Evolutionary conservation across 2,329 filamentous ascomycete species (phyloP).

Genomic region (Penicillium sp.): DNA sequence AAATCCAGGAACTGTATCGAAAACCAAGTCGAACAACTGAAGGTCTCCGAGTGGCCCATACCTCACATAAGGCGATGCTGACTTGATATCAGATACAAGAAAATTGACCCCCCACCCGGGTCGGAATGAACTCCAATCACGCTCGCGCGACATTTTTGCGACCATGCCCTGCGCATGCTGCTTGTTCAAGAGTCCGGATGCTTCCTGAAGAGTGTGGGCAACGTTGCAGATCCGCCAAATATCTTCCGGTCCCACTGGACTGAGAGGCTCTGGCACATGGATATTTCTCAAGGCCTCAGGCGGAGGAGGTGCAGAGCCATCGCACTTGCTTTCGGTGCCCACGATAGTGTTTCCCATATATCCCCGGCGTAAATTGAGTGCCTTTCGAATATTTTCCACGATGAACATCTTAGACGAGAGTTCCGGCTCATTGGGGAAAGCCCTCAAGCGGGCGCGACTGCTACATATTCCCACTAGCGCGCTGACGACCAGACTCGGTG

Average conservation of each 20-base stretch:
- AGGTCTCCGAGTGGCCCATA: neutral
- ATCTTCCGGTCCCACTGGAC: neutral
- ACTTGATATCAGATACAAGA: neutral
- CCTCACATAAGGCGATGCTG: neutral
- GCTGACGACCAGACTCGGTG: neutral
- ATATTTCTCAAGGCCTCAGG: neutral
- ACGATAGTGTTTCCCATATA: neutral
- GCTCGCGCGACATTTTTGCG: neutral
- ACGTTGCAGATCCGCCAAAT: neutral
- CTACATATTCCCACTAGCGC: neutral
- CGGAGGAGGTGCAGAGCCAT: neutral
- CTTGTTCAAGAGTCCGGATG: neutral
- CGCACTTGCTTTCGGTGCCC: neutral
- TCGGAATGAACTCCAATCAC: neutral
- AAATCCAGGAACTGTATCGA: neutral
- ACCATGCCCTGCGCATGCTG: neutral
- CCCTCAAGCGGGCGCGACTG: neutral
- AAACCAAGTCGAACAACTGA: neutral
- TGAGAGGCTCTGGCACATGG: neutral
- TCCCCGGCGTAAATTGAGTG: neutral
- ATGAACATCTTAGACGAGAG: neutral
- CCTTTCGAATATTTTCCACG: neutral
- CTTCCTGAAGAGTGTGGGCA: neutral
- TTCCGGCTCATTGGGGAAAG: neutral
- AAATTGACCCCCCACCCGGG: neutral